Conservation (phyloP, 805 yeast genomes). For the Geotrichum ghanense region DNA sequence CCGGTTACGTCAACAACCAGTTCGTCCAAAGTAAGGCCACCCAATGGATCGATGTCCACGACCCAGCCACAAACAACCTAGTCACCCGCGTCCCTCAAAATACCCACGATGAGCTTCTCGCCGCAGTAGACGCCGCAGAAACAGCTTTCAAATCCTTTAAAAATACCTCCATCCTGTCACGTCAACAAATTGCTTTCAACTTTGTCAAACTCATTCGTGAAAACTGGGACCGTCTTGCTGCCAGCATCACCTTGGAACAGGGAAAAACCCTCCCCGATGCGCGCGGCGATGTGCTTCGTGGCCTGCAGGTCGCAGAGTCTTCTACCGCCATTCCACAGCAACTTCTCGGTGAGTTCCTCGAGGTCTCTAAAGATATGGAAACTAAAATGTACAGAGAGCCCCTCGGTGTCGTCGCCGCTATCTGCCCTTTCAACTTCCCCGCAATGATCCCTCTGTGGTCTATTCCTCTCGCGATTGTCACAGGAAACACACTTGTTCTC, state of each 20-base stretch:
- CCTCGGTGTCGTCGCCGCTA: slow-evolving; percentile 65
- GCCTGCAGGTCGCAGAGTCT: slow-evolving; percentile 70
- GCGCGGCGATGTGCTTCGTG: slow-evolving; percentile 62
- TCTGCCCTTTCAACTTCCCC: slow-evolving; percentile 75
- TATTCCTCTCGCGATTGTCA: slow-evolving; percentile 48
- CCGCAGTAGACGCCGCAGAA: slow-evolving; percentile 54
- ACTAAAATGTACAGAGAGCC: slow-evolving; percentile 63
- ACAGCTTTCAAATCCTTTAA: slow-evolving; percentile 51
- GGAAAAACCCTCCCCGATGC: slow-evolving; percentile 72
- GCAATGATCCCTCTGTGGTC: slow-evolving; percentile 74
- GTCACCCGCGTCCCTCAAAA: slow-evolving; percentile 63
- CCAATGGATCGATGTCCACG: slow-evolving; percentile 58
- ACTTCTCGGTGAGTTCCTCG: slow-evolving; percentile 50
- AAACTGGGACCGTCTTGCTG: slow-evolving; percentile 60
- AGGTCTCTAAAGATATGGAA: slow-evolving; percentile 65
- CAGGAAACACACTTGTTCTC: slow-evolving; percentile 64
- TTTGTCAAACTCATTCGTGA: slow-evolving; percentile 51
- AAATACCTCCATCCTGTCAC: slow-evolving; percentile 35
- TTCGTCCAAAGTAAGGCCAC: slow-evolving; percentile 38
- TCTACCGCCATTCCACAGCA: slow-evolving; percentile 54
- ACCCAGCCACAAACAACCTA: slow-evolving; percentile 62
- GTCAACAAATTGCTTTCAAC: slow-evolving; percentile 58
- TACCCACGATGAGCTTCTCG: slow-evolving; percentile 51
- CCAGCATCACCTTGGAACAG: slow-evolving; percentile 55
- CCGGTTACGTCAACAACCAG: slow-evolving; percentile 34